Conservation (phyloP, 2,329 filamentous ascomycete species). For the Bertia moriformis region DNA sequence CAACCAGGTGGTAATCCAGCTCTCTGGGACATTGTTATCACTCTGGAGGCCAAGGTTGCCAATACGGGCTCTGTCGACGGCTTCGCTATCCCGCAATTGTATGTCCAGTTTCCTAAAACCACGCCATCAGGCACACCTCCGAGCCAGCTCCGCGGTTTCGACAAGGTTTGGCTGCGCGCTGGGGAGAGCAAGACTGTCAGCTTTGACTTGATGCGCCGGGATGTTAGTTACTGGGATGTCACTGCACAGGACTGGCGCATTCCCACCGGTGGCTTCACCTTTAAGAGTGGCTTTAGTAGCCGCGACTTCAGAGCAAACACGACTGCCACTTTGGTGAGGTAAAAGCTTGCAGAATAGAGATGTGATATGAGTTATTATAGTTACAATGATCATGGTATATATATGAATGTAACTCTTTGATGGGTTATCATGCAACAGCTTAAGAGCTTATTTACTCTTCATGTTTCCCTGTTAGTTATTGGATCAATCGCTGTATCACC, state of each 20-base stretch:
- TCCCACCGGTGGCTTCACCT: conserved; percentile 13
- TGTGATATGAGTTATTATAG: too few species aligned
- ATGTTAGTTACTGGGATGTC: conserved; percentile 32
- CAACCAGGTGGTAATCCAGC: conserved; percentile 39
- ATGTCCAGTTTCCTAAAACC: conserved; percentile 26
- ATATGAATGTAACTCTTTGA: too few species aligned
- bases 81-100: conserved; percentile 37
- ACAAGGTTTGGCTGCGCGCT: conserved; percentile 26
- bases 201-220: conserved; percentile 30
- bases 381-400: too few species aligned
- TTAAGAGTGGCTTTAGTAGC: conserved; percentile 16
- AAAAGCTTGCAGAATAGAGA: too few species aligned
- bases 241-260: conserved; percentile 25
- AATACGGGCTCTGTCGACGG: conserved; percentile 35
- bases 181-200: conserved; percentile 22
- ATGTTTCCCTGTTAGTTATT: too few species aligned
- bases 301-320: conserved; percentile 4
- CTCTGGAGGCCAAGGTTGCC: conserved; percentile 26
- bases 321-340: background rate
- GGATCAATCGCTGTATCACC: too few species aligned
- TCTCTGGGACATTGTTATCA: conserved; percentile 35
- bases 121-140: conserved; percentile 27
- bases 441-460: too few species aligned
- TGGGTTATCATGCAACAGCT: too few species aligned
- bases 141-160: conserved; percentile 32